Evolutionary conservation across 768 basidiomycete species (phyloP), one percentile per base, ranked within the genome.

Genomic region (Podaxis sp.): DNA sequence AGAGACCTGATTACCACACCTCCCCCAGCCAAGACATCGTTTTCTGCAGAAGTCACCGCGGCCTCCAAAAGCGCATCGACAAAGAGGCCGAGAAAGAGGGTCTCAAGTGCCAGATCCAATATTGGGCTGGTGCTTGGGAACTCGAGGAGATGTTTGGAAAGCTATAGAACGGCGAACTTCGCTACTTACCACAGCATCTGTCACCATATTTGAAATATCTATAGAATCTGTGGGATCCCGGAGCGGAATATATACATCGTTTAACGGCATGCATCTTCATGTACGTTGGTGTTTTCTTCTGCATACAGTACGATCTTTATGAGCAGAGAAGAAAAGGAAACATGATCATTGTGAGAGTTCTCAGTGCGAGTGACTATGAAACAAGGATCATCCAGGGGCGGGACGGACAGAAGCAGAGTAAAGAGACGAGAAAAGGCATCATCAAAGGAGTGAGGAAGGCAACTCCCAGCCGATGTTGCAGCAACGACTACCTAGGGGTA

Each of bases 111-210:
- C 73, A 87, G 59, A 84, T 95, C 63, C 80, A 85, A 67, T 90
- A 92, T 71, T 99, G 96, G 96, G 85, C 85, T 6, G 95, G 93
- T 40, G 96, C 95, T 49, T 99, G 96, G 96, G 94, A 98, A 73
- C 88, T 95, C 52, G 96, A 99, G 73, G 93, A 96, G 74, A 82
- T 85, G 49, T 91, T 94, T 69, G 72, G 70, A 44, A 75, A 71
- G 28, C 73, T 85, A 19, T 79, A 75, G 67, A 68, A 33, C 8
- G 52, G 44, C 44, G 19, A 19, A n/a, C 44, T 6, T 7, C n/a
- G 33, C 33, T 2, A 33, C 33, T 33, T 33, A 2, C 8, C 33
- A 33, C 33, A 33, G 33, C 8, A 33, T 9, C 8, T 9, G 0
- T 7, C 19, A 19, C 44, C 44, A 46, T 46, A 46, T 46, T 46